Base-by-base conservation (phyloP, 2,329 filamentous ascomycete genomes). In the Penicillium aurantiogriseum region DNA sequence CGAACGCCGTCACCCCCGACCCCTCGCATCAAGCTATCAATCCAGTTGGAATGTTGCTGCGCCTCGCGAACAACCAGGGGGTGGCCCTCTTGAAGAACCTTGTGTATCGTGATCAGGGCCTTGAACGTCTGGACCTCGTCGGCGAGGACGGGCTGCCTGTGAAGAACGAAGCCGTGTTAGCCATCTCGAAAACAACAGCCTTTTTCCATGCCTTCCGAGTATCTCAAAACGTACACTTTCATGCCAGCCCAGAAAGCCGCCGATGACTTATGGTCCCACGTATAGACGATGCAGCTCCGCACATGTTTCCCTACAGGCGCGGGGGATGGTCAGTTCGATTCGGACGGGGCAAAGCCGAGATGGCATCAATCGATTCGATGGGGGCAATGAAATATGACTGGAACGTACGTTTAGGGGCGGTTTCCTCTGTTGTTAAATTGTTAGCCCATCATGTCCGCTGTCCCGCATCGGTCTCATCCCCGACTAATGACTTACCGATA, bases 61-160 rank as follows among this genome's bases (percentile, higher is more conserved):
- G 92, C 94, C 76, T 99, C 94, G 69, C 88, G 88, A 35, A 99
- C 79, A 2, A 90, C 90, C 55, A 90, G 83, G 0, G 94, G 92
- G 71, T 99, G 94, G 17, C 94, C 94, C 76, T 99, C 94, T 73
- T 99, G 94, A 19, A 99, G 83, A 52, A 99, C 93, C 76, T 97
- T 97, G 80, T 99, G 94, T 64, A 97, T 86, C 23, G 92, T 97
- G 71, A 97, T 97, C 60, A 99, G 84, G 47, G 94, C 92, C 76
- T 99, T 99, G 84, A 97, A 99, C 4, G 94, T 97, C 80, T 99
- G 94, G 39, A 99, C 88, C 80, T 99, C 94, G 74, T 99, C 94
- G 76, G 94, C 93, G 64, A 97, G 85, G 71, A 99, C 92, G n/a
- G 94, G 94, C 79, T 97, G 93, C 70, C 91, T 95, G 66, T 40